A percentile compares a stretch with the other conserved stretches of the same genome.
Evolutionary conservation across 1,284 basidiomycete genomes (phyloP).

Genomic region (Blastosporella zonata): DNA sequence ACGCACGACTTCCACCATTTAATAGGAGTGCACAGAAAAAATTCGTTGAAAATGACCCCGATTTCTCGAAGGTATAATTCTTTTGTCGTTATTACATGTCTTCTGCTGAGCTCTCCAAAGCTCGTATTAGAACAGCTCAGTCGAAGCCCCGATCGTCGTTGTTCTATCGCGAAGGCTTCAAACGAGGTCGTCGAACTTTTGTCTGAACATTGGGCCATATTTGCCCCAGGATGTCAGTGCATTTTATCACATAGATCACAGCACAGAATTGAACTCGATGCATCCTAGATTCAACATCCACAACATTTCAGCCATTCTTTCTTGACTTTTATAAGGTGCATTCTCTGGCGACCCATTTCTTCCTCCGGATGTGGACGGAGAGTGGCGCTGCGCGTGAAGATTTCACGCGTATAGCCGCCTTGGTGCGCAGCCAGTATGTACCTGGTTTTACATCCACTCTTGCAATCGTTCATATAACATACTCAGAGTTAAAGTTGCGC

Average conservation of each 20-base stretch:
- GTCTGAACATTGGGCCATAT: conserved; percentile 85
- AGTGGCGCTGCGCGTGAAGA: conserved; percentile 80
- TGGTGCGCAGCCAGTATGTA: conserved; percentile 85
- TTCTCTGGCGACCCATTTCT: conserved; percentile 81
- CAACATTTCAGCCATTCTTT: conserved; percentile 87
- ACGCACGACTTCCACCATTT: conserved; percentile 1
- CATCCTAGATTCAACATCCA: conserved; percentile 69
- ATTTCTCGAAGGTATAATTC: conserved; percentile 73
- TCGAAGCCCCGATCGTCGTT: conserved; percentile 72
- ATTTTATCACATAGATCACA: not conserved
- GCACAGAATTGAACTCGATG: not conserved
- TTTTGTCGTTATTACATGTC: not conserved
- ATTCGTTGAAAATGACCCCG: conserved; percentile 71
- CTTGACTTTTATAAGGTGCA: conserved; percentile 87
- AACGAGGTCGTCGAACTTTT: conserved; percentile 86
- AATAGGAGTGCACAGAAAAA: conserved; percentile 44
- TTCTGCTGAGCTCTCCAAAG: conserved; percentile 33
- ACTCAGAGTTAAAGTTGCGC: conserved; percentile 69
- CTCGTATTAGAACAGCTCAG: conserved; percentile 84
- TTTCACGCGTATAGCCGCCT: conserved; percentile 77
- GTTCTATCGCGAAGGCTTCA: conserved; percentile 84
- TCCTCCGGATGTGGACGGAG: conserved; percentile 94
- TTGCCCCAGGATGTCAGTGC: conserved; percentile 67
- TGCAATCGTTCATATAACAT: conserved; percentile 5
- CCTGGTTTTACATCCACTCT: not conserved